Evolutionary conservation across 371 early-diverging fungal species (phyloP), one percentile per base, ranked within the genome.

Genomic region (Apophysomyces variabilis): DNA sequence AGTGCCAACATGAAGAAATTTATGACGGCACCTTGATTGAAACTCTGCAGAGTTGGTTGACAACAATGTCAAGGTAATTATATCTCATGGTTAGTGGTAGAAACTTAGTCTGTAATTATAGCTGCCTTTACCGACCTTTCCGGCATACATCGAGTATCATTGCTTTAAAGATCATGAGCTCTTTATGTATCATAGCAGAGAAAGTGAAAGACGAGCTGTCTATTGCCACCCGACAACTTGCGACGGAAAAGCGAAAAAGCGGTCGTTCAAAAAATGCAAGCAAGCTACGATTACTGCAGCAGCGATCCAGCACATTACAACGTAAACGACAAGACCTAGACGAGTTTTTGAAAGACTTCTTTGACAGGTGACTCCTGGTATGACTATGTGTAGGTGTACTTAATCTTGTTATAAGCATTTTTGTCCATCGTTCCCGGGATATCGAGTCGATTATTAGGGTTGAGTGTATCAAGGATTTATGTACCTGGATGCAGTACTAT

Each of bases 391-490:
- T 26, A 26, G 32, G 3, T 26, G 32, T 26, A 47, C 62, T 36
- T 47, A 9, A 37, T 9, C 43, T 61, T 56, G 38, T 12, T 1
- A 26, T 26, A 72, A 90, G 92, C 32, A 85, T 97, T 8, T 96
- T 95, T 80, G 84, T 91, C 32, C 92, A 93, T 71, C 87, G 97
- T 43, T 91, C 92, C 58, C 90, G 95, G n/a, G 98, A 98, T 76
- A 90, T 90, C 1, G 95, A 95, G 65, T 79, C 93, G 4, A 66
- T 85, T 0, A 93, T 98, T 66, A 90, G 98, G n/a, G 68, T 70
- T 4, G 96, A 96, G 58, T 94, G 95, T 68, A 75, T 94, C 3
- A 83, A 80, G 50, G 92, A 91, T 43, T 79, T 97, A 5, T 93
- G 93, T 36, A 64, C 70, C 4, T 96, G 95, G 95, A 90, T 93